phyloP scores from a whole-genome alignment of 2,329 filamentous ascomycete genomes.

The Ophiostoma angusticollis region DNA sequence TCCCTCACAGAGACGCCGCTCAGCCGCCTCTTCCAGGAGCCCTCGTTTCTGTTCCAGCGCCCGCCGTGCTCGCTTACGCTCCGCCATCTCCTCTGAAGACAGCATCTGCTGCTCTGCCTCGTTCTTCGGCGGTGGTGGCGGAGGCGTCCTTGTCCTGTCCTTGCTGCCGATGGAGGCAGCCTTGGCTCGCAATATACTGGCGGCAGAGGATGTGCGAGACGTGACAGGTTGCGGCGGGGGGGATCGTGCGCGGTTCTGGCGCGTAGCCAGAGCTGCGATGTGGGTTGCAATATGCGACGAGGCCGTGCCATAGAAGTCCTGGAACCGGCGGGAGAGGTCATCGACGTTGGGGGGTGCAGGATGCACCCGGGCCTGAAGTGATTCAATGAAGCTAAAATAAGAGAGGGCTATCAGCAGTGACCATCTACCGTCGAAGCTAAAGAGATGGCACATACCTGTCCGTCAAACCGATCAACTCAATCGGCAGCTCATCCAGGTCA shows the following conservation, averaged over 20 bases:
- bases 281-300: slow-evolving; percentile 77
- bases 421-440: too few relatives aligned
- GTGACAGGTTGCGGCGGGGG: slow-evolving; percentile 39
- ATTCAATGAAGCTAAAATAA: slow-evolving; percentile 73
- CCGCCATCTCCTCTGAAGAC: slow-evolving; percentile 70
- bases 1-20: slow-evolving; percentile 71
- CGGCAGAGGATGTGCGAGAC: slow-evolving; percentile 41
- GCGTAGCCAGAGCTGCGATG: slow-evolving; percentile 64
- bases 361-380: slow-evolving; percentile 75
- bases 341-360: slow-evolving; percentile 73
- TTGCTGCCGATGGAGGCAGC: slow-evolving; percentile 39
- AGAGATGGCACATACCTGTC: slow-evolving; percentile 64
- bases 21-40: slow-evolving; percentile 79
- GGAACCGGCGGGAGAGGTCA: slow-evolving; percentile 71
- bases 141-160: slow-evolving; percentile 32
- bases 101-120: slow-evolving; percentile 69
- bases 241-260: slow-evolving; percentile 56
- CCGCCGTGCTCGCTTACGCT: slow-evolving; percentile 65
- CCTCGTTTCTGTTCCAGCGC: slow-evolving; percentile 64
- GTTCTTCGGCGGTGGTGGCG: slow-evolving; percentile 20
- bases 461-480: slow-evolving; percentile 80
- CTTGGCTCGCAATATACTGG: slow-evolving; percentile 43
- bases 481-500: slow-evolving; percentile 78
- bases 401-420: slow-evolving; percentile 2
- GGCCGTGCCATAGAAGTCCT: slow-evolving; percentile 81